These are phyloP conservation scores for Tubosaeta sp. DNA, from an alignment of 768 basidiomycete genomes.

Conservation along the genomic window DNA sequence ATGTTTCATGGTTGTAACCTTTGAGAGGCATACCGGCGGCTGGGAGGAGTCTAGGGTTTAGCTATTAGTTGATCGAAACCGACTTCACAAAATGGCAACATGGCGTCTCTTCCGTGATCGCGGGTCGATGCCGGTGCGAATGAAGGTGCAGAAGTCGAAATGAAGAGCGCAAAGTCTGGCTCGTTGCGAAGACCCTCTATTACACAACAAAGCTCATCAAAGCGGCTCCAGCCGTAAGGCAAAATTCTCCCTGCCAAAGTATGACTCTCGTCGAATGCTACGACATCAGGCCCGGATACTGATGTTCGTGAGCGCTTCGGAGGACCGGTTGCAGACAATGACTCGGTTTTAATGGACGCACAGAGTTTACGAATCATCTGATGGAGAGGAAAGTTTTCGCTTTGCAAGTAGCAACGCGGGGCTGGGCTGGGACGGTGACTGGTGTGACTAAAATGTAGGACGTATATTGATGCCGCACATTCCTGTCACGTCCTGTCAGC, in stretches of 20 bases:
- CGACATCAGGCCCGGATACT: not conserved
- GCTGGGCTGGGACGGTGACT: fast-evolving
- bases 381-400: not conserved
- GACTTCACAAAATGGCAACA: not conserved
- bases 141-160: not conserved
- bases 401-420: no score
- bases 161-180: not conserved
- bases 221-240: not conserved
- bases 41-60: not conserved
- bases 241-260: not conserved
- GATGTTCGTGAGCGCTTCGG: not conserved
- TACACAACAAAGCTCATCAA: not conserved
- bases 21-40: no score
- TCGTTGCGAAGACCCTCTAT: not conserved
- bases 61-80: not conserved
- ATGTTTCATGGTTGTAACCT: no score
- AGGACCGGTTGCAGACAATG: not conserved
- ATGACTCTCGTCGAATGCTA: not conserved
- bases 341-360: not conserved
- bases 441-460: not conserved
- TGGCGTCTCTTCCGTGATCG: not conserved
- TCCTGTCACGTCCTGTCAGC: not conserved
- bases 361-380: not conserved
- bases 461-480: not conserved
- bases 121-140: not conserved